Evolutionary conservation across 2,329 filamentous ascomycete genomes (phyloP).

Genomic region (Polychaeton citri): DNA sequence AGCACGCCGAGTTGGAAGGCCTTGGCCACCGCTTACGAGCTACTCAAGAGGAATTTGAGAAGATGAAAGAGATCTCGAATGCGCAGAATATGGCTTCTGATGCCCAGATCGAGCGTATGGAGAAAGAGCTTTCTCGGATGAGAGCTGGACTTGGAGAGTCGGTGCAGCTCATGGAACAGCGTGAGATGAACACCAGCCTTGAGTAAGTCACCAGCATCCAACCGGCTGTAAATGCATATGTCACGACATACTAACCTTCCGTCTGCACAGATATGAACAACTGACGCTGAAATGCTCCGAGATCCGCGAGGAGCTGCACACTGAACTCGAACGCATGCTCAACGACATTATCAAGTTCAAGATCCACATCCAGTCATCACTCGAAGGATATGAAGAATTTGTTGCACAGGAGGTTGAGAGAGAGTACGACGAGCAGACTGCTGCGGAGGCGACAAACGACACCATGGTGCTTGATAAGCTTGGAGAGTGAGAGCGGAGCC

Average conservation of each 20-base stretch:
- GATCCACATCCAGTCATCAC: constrained; percentile 80
- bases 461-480: no score
- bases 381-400: constrained; percentile 91
- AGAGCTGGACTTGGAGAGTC: constrained; percentile 68
- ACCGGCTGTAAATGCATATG: constrained; percentile 41
- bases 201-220: constrained; percentile 47
- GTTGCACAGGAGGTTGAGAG: constrained; percentile 81
- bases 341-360: constrained; percentile 99
- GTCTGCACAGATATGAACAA: constrained; percentile 61
- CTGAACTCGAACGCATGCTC: constrained; percentile 86
- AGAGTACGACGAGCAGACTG: constrained; percentile 39
- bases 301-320: constrained; percentile 93
- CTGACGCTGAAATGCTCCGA: constrained; percentile 71
- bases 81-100: constrained; percentile 82
- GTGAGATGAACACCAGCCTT: constrained; percentile 92
- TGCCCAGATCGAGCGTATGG: constrained; percentile 95
- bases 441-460: constrained; percentile 4
- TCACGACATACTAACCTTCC: constrained; percentile 3
- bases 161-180: constrained; percentile 82
- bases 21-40: constrained; percentile 77
- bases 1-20: constrained; percentile 80
- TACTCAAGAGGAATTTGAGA: constrained; percentile 87
- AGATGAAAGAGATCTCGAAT: constrained; percentile 67
- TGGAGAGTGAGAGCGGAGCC: not conserved
- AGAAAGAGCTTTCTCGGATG: constrained; percentile 95